Evolutionary conservation across 371 early-diverging fungal genomes (phyloP), one percentile per base, ranked within the genome.

Genomic region (Apophysomyces variabilis): DNA sequence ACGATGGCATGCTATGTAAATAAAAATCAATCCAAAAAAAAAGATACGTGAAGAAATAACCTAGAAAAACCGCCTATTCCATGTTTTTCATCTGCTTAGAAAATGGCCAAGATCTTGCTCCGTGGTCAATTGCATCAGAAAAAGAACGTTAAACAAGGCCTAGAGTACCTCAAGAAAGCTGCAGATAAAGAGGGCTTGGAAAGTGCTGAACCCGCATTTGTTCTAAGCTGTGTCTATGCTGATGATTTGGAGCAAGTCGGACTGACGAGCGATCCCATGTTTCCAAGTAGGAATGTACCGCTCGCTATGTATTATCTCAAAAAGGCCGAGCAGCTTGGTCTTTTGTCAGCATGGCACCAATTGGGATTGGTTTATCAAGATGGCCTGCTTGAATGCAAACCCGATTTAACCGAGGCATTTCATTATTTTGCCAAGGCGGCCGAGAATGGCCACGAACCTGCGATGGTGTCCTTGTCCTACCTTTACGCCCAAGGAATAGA

Each of bases 1-100:
- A 79, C 85, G 39, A 70, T 85, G 59, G 86, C 90, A n/a, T 86
- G 89, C 75, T 90, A 88, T 68, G 88, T 88, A 90, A 71, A 81
- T 11, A 8, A 18, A 37, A 16, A 16, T 14, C 47, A 7, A 18
- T 1, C 0, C 3, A 50, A 9, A 50, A 50, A 9, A 50, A 21
- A 1, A 50, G 16, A 16, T 50, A 8, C 16, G 8, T 14, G 14
- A 47, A 5, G 21, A 11, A 50, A 50, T 21, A 8, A 41, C 5
- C 6, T 26, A 26, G 32, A 26, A 26, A 26, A 26, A 26, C 32
- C 32, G 3, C 32, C 32, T 26, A 1, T 26, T 26, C 3, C 32
- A 26, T 26, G 32, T 26, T 26, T 26, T 26, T 3, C 32, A 26
- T 26, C 32, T 26, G 32, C 32, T 43, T 72, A 81, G 79, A 79